Evolutionary conservation across 1,284 basidiomycete species (phyloP).

Genomic region (Anthracocystis setariae): DNA sequence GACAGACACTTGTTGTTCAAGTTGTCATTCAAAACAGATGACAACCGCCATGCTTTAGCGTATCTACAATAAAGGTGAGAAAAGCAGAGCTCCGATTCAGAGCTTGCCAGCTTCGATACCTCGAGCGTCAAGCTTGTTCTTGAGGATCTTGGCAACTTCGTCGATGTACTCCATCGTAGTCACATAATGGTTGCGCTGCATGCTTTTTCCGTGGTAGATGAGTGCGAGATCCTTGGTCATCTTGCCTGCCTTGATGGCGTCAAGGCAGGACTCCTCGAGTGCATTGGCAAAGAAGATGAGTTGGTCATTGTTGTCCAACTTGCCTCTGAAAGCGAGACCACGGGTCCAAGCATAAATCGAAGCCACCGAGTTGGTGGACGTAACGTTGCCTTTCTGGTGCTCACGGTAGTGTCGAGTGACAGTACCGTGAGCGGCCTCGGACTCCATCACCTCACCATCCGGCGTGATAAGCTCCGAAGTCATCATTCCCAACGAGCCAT

Average conservation of each 20-base stretch:
- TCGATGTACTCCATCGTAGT: constrained; percentile 65
- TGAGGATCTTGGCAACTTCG: constrained; percentile 58
- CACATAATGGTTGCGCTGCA: constrained; percentile 66
- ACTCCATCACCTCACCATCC: constrained; percentile 87
- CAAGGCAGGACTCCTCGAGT: constrained; percentile 87
- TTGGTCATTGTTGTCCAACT: constrained; percentile 84
- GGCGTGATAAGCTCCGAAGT: constrained; percentile 95
- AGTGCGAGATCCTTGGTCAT: constrained; percentile 95
- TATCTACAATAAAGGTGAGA: too few species aligned
- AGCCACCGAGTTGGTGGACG: constrained; percentile 92
- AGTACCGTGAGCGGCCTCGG: constrained; percentile 72
- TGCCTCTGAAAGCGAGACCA: constrained; percentile 86
- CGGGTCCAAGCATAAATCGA: constrained; percentile 99
- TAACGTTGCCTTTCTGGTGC: constrained; percentile 90
- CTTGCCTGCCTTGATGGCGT: constrained; percentile 89
- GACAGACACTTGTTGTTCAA: too few species aligned
- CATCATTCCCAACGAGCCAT: constrained; percentile 97
- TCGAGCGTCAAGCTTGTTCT: constrained; percentile 43
- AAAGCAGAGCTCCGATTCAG: constrained; percentile 18
- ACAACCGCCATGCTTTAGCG: too few species aligned
- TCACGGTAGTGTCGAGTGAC: constrained; percentile 93
- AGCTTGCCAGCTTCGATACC: constrained; percentile 63
- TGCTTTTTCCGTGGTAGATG: constrained; percentile 86
- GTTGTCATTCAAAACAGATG: too few species aligned
- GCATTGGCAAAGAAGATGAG: constrained; percentile 81